Percentiles rank a stretch among this genome's conserved stretches.
Conservation (phyloP, 1,284 basidiomycete genomes). For the Tetrapyrgos nigripes region DNA sequence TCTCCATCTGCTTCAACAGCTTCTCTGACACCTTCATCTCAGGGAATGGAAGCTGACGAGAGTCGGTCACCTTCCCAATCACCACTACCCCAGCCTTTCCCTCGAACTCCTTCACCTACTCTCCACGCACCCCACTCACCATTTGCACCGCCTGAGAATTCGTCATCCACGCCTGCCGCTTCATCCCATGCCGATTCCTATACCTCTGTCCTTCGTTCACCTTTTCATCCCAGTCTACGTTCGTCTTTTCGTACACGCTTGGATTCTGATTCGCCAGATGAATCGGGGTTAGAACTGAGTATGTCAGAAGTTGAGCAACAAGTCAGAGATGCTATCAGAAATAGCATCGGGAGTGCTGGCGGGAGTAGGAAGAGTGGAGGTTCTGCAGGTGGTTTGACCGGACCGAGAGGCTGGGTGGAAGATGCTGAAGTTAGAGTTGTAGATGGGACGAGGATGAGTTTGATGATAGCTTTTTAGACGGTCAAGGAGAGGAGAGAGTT, state of each 20-base stretch:
- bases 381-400: background rate
- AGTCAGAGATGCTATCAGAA: background rate
- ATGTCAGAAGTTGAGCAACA: background rate
- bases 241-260: background rate
- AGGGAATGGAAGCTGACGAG: background rate
- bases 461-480: background rate
- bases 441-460: conserved; percentile 1
- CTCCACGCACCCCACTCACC: background rate
- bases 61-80: background rate
- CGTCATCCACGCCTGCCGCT: conserved; percentile 1
- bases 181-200: background rate
- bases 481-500: background rate
- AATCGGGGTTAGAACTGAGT: background rate
- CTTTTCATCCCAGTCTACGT: background rate
- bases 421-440: conserved; percentile 8
- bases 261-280: background rate
- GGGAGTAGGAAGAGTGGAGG: background rate
- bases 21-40: background rate
- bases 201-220: background rate
- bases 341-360: background rate
- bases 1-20: background rate
- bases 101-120: background rate
- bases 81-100: conserved; percentile 1
- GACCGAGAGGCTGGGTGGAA: conserved; percentile 1
- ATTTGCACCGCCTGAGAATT: background rate